These are phyloP conservation scores for Dothistroma pini DNA, from an alignment of 2,329 filamentous ascomycete species.

Conservation along the genomic window DNA sequence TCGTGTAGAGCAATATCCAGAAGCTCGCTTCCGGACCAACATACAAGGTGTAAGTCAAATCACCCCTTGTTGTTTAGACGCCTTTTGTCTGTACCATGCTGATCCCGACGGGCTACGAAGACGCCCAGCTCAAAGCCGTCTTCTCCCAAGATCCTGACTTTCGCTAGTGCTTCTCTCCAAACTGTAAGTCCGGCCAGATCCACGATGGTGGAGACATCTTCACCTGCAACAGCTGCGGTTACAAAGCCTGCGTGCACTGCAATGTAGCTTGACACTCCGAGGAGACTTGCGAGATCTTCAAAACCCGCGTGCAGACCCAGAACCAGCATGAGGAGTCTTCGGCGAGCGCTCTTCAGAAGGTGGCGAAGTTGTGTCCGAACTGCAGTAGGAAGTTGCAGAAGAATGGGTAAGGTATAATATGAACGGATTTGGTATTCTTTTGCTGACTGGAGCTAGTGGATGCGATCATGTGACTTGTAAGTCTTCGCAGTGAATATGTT, in stretches of 20 bases:
- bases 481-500: neutral
- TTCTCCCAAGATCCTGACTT: conserved; percentile 19
- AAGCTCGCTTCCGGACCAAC: conserved; percentile 6
- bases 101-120: conserved; percentile 8
- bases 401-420: conserved; percentile 12
- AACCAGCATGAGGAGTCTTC: conserved; percentile 9
- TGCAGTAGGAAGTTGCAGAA: conserved; percentile 26
- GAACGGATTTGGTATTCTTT: too few species aligned
- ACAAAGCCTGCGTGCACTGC: conserved; percentile 24
- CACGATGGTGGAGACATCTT: conserved; percentile 26
- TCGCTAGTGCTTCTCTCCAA: conserved; percentile 19
- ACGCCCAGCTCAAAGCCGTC: conserved; percentile 12
- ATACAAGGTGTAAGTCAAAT: conserved; percentile 11
- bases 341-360: conserved; percentile 7
- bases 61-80: neutral
- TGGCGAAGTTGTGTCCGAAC: conserved; percentile 23
- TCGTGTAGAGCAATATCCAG: conserved; percentile 18
- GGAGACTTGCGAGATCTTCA: conserved; percentile 21
- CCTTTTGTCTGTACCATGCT: neutral
- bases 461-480: conserved; percentile 27
- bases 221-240: conserved; percentile 21
- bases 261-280: conserved; percentile 23
- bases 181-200: conserved; percentile 25
- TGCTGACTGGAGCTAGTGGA: conserved; percentile 16
- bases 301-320: neutral